These are phyloP conservation scores for Russula emetica DNA, from an alignment of 768 basidiomycete species.

Conservation along the genomic window DNA sequence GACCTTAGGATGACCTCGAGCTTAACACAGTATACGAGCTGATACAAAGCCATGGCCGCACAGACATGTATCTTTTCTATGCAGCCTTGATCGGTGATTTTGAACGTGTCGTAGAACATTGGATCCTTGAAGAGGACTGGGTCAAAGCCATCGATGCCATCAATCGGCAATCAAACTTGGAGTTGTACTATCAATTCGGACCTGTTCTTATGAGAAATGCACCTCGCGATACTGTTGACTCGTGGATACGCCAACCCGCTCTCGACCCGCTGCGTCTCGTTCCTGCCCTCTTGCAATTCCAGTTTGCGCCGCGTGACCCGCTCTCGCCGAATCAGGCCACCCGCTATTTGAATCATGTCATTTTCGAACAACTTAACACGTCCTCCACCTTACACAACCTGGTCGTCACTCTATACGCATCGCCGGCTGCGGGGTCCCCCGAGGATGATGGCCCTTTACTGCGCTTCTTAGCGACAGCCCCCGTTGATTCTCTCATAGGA, in stretches of 20 bases:
- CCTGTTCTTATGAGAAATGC: conserved; percentile 81
- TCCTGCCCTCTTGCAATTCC: conserved; percentile 80
- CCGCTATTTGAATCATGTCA: conserved; percentile 79
- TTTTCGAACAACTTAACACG: conserved; percentile 76
- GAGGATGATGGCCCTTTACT: conserved; percentile 75
- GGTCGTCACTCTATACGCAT: conserved; percentile 80
- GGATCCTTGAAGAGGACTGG: conserved; percentile 93
- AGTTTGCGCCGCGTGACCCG: conserved; percentile 68
- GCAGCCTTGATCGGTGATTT: conserved; percentile 78
- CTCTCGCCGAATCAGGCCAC: conserved; percentile 80
- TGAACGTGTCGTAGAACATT: conserved; percentile 84
- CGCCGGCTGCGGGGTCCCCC: conserved; percentile 41
- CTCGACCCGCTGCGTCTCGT: conserved; percentile 83
- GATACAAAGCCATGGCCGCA: conserved; percentile 88
- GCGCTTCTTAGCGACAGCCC: conserved; percentile 78
- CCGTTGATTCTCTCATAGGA: conserved; percentile 73
- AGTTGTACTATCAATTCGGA: conserved; percentile 90
- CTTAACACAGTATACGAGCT: conserved; percentile 84
- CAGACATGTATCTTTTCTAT: conserved; percentile 88
- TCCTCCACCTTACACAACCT: conserved; percentile 92
- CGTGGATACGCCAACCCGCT: conserved; percentile 79
- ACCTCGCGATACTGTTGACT: conserved; percentile 87
- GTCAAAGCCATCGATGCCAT: conserved; percentile 83
- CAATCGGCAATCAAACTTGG: conserved; percentile 78
- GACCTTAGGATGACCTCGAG: conserved; percentile 70